Conservation (phyloP, 495 filamentous ascomycete species). For the Cetradonia linearis region DNA sequence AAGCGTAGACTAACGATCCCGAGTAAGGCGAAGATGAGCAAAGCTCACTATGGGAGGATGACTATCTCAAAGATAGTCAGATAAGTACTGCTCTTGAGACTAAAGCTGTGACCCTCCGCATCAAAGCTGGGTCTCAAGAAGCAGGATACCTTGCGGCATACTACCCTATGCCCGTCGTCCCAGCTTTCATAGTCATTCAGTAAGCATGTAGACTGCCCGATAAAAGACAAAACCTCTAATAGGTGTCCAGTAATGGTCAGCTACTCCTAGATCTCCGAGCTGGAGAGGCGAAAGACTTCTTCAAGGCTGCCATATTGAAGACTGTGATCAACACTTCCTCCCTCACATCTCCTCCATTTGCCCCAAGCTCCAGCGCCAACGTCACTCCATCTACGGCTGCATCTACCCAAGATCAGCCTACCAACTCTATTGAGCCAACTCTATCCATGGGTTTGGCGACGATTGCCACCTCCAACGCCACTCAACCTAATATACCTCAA, state of each 20-base stretch:
- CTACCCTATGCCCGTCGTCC: slow-evolving; percentile 62
- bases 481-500: not conserved
- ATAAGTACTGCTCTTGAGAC: slow-evolving; percentile 40
- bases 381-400: not conserved
- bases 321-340: slow-evolving; percentile 14
- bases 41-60: slow-evolving; percentile 64
- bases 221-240: not conserved
- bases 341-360: not conserved
- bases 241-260: slow-evolving; percentile 26
- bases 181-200: slow-evolving; percentile 69
- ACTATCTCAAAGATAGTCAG: slow-evolving; percentile 48
- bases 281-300: slow-evolving; percentile 25
- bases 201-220: slow-evolving; percentile 30
- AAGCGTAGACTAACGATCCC: not conserved
- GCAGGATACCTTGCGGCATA: slow-evolving; percentile 71
- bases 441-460: not conserved
- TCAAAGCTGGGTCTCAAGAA: slow-evolving; percentile 62
- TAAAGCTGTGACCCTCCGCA: slow-evolving; percentile 55
- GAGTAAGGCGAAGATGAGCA: slow-evolving; percentile 51
- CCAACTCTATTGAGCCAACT: not conserved
- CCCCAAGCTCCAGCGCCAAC: not conserved
- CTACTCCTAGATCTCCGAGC: slow-evolving; percentile 25
- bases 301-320: slow-evolving; percentile 22
- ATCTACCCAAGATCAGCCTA: not conserved
- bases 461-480: not conserved